Base-by-base conservation (phyloP, 345 rosid genomes). In the Theobroma cacao region DNA sequence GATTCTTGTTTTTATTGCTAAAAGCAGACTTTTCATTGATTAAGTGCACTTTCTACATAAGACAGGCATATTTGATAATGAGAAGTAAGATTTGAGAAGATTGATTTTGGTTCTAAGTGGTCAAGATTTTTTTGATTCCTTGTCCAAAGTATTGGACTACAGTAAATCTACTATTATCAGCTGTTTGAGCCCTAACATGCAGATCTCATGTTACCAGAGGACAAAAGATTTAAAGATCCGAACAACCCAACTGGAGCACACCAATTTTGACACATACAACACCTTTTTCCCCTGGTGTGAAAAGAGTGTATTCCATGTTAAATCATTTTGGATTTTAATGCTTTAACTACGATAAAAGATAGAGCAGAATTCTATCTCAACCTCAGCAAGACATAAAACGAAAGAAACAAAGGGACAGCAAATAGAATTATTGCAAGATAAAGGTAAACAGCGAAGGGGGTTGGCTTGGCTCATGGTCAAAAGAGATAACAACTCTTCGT, bases 231-330 rank as follows among this genome's bases (percentile, higher is more conserved):
- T 4, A 24, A 59, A 67, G 34, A 81, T 77, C 63, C 14, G 52
- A 36, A 66, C 75, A 75, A 56, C 70, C 60, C 67, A 59, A n/a
- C 2, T 28, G 28, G 70, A 68, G 80, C 79, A 74, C 79, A 28
- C 75, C 72, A 67, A 53, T 74, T 59, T 68, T 82, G 76, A 82
- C 81, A 60, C 31, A 22, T 5, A 72, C 0, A 36, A 15, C n/a
- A 9, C 31, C 36, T 40, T n/a, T n/a, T n/a, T 41, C 47, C 11
- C 22, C 1, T 26, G 28, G 67, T 3, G 24, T 34, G 60, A 59
- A 66, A 80, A 74, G 45, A 73, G 58, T 40, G 48, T 18, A 70
- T 28, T 36, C 62, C 43, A 60, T 40, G 10, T 28, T 52, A 12
- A 56, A 38, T 43, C 17, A 38, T 4, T 70, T 62, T 48, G 48